These are phyloP conservation scores for Ascosphaera apis DNA, from an alignment of 2,329 filamentous ascomycete species.

Conservation along the genomic window DNA sequence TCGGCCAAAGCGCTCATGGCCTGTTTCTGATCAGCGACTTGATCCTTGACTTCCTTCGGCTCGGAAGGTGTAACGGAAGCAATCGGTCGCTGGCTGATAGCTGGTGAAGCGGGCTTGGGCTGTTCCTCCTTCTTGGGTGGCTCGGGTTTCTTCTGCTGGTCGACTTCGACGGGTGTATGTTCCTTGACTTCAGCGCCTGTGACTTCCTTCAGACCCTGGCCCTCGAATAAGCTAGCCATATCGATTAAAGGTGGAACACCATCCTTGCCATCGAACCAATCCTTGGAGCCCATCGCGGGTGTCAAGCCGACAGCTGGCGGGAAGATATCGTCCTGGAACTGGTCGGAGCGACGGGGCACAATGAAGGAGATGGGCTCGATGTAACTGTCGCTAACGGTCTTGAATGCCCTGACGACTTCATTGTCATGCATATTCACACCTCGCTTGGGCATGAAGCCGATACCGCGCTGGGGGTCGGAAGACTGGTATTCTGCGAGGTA, in stretches of 20 bases:
- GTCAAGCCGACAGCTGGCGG: conserved; percentile 63
- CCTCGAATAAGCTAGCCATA: conserved; percentile 77
- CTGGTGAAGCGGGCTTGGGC: conserved; percentile 15
- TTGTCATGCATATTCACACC: conserved; percentile 95
- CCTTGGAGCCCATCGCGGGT: conserved; percentile 52
- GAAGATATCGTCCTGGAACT: conserved; percentile 93
- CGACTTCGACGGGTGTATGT: no score
- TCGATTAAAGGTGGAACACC: conserved; percentile 77
- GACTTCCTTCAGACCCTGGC: conserved; percentile 56
- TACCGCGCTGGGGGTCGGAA: conserved; percentile 75
- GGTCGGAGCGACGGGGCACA: conserved; percentile 76
- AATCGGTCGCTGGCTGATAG: no score
- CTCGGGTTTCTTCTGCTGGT: no score
- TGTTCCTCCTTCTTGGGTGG: conserved; percentile 16
- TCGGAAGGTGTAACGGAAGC: no score
- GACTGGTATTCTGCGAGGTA: conserved; percentile 95
- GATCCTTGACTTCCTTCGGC: conserved; percentile 1
- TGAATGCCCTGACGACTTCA: conserved; percentile 85
- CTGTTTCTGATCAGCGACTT: conserved; percentile 18
- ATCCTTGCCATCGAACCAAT: conserved; percentile 75
- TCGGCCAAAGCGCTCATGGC: no score
- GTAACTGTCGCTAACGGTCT: conserved; percentile 85
- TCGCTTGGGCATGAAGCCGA: conserved; percentile 85
- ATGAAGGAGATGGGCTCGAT: conserved; percentile 97
- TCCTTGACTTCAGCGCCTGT: conserved; percentile 32